Evolutionary conservation across 2,329 filamentous ascomycete genomes (phyloP).

Genomic region (Aspergillus hiratsukae): DNA sequence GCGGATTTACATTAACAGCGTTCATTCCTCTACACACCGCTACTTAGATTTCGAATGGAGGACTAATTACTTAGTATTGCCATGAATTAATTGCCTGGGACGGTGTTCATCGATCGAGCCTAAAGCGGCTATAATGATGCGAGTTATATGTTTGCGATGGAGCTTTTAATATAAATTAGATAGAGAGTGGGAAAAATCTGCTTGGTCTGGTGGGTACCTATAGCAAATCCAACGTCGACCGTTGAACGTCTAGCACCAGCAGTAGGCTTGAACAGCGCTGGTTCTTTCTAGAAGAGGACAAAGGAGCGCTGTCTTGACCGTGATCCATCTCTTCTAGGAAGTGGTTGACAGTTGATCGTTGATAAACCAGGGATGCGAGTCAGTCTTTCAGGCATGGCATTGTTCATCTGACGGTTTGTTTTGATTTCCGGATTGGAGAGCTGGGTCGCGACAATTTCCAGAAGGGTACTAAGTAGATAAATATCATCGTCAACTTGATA

Average conservation of each 20-base stretch:
- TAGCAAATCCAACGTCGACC: too few relatives aligned
- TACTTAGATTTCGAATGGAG: not conserved
- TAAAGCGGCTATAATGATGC: not conserved
- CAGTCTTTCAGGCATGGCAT: not conserved
- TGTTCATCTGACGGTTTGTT: not conserved
- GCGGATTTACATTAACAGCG: too few relatives aligned
- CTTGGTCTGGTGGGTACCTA: not conserved
- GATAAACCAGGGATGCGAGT: not conserved
- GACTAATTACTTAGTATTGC: not conserved
- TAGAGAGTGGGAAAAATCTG: not conserved
- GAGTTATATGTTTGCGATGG: not conserved
- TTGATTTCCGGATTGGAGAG: not conserved
- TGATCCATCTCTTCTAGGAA: not conserved
- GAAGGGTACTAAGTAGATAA: not conserved
- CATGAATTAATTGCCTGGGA: not conserved
- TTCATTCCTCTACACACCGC: not conserved
- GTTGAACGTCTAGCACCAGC: not conserved
- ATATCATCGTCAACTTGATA: not conserved
- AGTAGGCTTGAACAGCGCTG: not conserved
- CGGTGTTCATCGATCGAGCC: not conserved
- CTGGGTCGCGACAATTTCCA: not conserved
- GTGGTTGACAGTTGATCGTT: not conserved
- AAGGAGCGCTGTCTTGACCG: not conserved
- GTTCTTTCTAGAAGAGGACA: not conserved
- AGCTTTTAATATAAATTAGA: not conserved